phyloP scores from a whole-genome alignment of 2,329 filamentous ascomycete species.

The Penicillium paneum region DNA sequence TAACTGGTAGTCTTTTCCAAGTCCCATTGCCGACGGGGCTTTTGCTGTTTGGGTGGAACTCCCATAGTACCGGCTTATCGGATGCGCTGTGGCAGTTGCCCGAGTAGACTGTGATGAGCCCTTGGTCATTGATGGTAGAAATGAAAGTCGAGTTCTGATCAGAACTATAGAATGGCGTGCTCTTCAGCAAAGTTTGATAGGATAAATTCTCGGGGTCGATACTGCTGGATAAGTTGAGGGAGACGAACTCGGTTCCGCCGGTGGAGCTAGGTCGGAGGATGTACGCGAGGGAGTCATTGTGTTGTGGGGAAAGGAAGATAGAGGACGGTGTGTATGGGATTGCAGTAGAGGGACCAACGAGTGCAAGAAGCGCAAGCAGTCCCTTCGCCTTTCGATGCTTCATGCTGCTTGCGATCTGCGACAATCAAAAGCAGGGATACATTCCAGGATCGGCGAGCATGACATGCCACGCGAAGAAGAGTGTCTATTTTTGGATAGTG shows the following conservation, averaged over 20 bases:
- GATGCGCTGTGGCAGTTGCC: conserved; percentile 64
- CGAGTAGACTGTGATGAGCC: conserved; percentile 68
- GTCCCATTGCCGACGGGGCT: conserved; percentile 50
- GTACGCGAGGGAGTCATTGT: conserved; percentile 60
- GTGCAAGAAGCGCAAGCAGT: conserved; percentile 17
- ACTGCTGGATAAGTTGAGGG: conserved; percentile 62
- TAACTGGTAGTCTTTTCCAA: conserved; percentile 50
- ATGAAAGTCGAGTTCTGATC: conserved; percentile 62
- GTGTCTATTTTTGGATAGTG: conserved; percentile 5
- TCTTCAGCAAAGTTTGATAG: conserved; percentile 28
- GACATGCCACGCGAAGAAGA: conserved; percentile 21
- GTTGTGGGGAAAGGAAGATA: conserved; percentile 57
- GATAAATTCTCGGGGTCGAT: conserved; percentile 50
- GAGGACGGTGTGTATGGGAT: conserved; percentile 77
- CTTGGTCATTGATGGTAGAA: conserved; percentile 63
- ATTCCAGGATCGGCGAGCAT: conserved; percentile 28
- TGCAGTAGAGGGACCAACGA: conserved; percentile 32
- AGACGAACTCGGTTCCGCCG: conserved; percentile 54
- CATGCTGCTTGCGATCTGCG: conserved; percentile 22
- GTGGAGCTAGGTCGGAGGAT: conserved; percentile 60
- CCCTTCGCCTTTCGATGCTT: conserved; percentile 13
- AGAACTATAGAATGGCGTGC: conserved; percentile 33
- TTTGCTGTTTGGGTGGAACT: conserved; percentile 52
- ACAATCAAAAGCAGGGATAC: conserved; percentile 22
- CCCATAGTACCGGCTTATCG: conserved; percentile 62